Evolutionary conservation across 2,329 filamentous ascomycete species (phyloP), one percentile per base, ranked within the genome.

Genomic region (Zasmidium cellare): DNA sequence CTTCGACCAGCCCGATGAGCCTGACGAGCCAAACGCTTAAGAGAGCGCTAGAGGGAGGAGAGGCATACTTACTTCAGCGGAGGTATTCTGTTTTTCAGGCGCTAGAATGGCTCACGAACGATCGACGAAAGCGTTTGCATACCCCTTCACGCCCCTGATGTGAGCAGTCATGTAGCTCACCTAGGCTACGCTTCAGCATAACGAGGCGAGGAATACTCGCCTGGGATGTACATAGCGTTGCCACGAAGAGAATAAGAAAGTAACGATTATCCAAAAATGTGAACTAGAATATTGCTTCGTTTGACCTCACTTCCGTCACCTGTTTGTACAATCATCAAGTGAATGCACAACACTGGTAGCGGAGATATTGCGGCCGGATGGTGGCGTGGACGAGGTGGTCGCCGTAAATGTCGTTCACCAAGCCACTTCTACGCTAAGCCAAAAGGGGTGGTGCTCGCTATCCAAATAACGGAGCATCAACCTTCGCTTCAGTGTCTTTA

Each of bases 1-100:
- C 59, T 99, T 99, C 72, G 94, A 99, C 69, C 92, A 97, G 78
- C 92, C 92, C 9, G 92, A 96, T 61, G 92, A 97, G 61, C 69
- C 66, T 6, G 72, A 74, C 58, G 72, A 75, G 25, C 41, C 46
- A 35, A 49, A 44, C 23, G 55, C 55, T 25, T 48, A 44, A 31
- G n/a, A 47, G 20, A n/a, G 35, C 50, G 28, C 28, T 14, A 51
- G 18, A 22, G 46, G 23, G 28, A 44, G 5, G 45, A 28, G n/a
- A 44, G 38, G 16, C 35, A 57, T 47, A 41, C 35, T 41, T 41
- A 41, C n/a, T 41, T 18, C 16, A 41, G 35, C 35, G 35, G 35
- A 41, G 35, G 35, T 41, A 3, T 41, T 5, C 7, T 41, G 35
- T 41, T 41, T 16, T 18, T 18, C 7, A 18, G 35, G 46, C 28